A percentile compares a stretch with the other conserved stretches of the same genome.
Conservation (phyloP, 345 rosid genomes). For the Rhodamnia rubescens region DNA sequence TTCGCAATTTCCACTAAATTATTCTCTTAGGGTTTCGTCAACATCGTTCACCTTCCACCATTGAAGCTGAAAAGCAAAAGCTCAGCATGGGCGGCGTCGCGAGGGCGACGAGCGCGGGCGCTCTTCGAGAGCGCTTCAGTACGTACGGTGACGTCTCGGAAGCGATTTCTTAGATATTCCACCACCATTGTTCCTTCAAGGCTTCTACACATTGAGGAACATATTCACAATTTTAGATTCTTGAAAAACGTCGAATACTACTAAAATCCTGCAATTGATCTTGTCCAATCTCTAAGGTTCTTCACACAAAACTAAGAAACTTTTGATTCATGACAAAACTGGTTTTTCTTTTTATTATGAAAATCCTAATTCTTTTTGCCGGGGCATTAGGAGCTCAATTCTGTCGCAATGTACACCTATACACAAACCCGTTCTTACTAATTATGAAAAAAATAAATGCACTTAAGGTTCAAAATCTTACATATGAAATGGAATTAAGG, state of each 20-base stretch:
- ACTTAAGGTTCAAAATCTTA: neutral
- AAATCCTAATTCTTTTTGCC: neutral
- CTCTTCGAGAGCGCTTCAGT: constrained; percentile 42
- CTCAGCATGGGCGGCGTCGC: too few species aligned
- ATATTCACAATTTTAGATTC: too few species aligned
- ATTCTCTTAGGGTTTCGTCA: too few species aligned
- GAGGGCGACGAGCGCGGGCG: constrained; percentile 37
- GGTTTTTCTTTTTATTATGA: neutral
- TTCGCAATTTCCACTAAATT: too few species aligned
- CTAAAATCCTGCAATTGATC: too few species aligned
- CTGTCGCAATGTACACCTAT: neutral
- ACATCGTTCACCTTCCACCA: too few species aligned
- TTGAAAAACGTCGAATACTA: too few species aligned
- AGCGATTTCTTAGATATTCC: neutral
- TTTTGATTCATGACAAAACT: neutral
- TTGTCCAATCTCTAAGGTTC: neutral
- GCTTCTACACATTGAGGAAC: too few species aligned
- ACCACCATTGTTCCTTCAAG: too few species aligned
- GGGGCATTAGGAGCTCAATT: neutral
- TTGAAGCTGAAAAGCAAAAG: too few species aligned
- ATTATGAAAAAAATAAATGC: neutral
- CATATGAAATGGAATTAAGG: neutral
- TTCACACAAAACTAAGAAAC: neutral
- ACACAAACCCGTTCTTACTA: neutral
- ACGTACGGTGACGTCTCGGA: constrained; percentile 52